These are phyloP conservation scores for Plasmodium malariae DNA, from an alignment of 169 alveolate genomes.

Conservation along the genomic window DNA sequence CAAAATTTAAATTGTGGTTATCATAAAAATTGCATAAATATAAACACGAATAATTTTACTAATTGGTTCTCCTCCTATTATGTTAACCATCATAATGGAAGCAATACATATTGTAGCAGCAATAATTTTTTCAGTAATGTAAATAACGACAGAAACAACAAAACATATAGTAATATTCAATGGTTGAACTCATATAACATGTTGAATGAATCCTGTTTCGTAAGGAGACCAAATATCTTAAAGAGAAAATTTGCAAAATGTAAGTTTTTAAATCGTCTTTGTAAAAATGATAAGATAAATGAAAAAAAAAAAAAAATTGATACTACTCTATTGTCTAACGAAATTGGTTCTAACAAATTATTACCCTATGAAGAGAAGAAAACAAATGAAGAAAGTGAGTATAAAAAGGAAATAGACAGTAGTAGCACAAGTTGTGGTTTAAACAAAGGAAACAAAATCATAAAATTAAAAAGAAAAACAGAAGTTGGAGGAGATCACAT, in stretches of 20 bases:
- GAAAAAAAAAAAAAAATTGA: constrained; percentile 23
- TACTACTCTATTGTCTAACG: neutral
- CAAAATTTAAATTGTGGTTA: constrained; percentile 53
- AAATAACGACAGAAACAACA: neutral
- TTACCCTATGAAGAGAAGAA: neutral
- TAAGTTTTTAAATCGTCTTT: constrained; percentile 22
- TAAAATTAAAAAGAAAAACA: neutral
- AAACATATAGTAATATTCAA: neutral
- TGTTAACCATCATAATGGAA: neutral
- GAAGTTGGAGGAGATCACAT: neutral
- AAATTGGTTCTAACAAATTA: neutral
- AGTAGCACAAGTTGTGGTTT: neutral
- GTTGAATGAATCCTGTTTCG: constrained; percentile 33
- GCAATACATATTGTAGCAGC: neutral
- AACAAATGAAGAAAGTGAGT: neutral
- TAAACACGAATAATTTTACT: neutral
- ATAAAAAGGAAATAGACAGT: neutral
- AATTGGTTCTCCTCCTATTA: no score
- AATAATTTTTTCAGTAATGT: constrained; percentile 1
- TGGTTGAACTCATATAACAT: neutral
- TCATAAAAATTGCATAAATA: constrained; percentile 12
- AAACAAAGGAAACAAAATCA: neutral
- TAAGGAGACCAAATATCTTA: constrained; percentile 26
- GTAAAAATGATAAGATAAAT: constrained; percentile 25
- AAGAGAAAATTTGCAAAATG: constrained; percentile 56